Base-by-base conservation (phyloP, 768 basidiomycete species). In the Russula brevipes region DNA sequence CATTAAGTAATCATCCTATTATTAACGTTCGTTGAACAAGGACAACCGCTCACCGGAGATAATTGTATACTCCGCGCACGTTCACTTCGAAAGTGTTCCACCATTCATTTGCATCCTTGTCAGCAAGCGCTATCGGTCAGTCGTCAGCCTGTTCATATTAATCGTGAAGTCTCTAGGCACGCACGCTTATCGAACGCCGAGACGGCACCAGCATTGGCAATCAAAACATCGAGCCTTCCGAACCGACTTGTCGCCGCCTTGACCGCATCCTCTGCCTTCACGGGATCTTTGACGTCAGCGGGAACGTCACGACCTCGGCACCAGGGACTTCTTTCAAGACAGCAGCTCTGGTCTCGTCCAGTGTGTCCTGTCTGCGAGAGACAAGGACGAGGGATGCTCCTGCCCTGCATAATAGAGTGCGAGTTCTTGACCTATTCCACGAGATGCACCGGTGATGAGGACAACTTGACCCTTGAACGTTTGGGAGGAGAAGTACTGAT, bases 351-450 rank as follows among this genome's bases (percentile, higher is more conserved):
- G 67, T 70, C 19, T 60, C 71, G 16, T 65, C 65, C 45, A 73
- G 57, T 3, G 69, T 59, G 1, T 30, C 61, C 41, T 59, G 33
- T 5, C 64, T 66, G 4, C 72, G 69, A 0, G 71, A 67, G 38
- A 68, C 61, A 3, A 74, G 62, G n/a, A 69, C 68, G 72, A n/a
- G n/a, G 24, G 59, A 68, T 1, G 71, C 73, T 9, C 74, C 73
- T 1, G 73, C 70, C 1, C 67, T 66, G 11, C 71, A 35, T 70
- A 72, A 5, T 69, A 62, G 14, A 69, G 42, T 3, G 73, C 71
- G 3, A 66, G 68, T 19, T 68, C 71, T 19, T 57, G 45, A 11
- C 74, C 73, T 35, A 75, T 71, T 17, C 74, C 73, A 12, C 50
- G 57, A 3, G 69, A 71, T 8, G 70, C 70, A 31, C 73, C 73